Evolutionary conservation across 331 rosid species (phyloP).

Genomic region (Malus hybrid): DNA sequence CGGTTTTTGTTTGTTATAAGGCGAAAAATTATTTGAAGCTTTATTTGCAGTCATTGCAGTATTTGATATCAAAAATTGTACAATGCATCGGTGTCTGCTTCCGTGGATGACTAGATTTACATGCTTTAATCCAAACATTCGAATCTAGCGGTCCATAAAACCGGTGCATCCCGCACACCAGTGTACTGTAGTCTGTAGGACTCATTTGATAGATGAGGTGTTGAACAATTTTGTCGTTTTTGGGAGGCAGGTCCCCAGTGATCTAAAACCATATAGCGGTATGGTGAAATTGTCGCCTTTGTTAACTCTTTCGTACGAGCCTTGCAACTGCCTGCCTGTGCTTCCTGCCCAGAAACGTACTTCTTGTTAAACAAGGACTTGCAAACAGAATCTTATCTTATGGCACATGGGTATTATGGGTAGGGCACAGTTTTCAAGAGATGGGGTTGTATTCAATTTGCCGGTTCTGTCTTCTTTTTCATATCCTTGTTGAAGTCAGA

Average conservation of each 20-base stretch:
- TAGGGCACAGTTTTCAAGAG: slow-evolving; percentile 24
- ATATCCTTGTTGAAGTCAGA: background rate
- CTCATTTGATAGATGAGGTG: background rate
- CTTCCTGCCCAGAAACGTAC: slow-evolving; percentile 20
- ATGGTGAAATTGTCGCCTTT: slow-evolving; percentile 3
- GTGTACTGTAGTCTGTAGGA: background rate
- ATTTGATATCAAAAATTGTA: no score
- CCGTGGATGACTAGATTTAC: background rate
- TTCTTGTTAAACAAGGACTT: slow-evolving; percentile 17
- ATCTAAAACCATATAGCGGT: background rate
- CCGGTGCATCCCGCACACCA: background rate
- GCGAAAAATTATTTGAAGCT: background rate
- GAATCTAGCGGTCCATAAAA: background rate
- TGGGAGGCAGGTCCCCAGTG: background rate
- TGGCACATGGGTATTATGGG: slow-evolving; percentile 27
- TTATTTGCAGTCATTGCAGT: background rate
- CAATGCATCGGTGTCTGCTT: background rate
- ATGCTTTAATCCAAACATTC: background rate
- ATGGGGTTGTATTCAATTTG: slow-evolving; percentile 12
- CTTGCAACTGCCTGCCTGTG: slow-evolving; percentile 14
- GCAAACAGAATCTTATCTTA: slow-evolving; percentile 17
- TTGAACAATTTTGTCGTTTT: background rate
- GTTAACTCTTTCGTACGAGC: slow-evolving; percentile 7
- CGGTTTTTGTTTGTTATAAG: background rate
- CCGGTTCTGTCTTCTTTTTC: slow-evolving; percentile 1